Percentiles rank a stretch among this genome's conserved stretches.
phyloP scores from a whole-genome alignment of 805 yeast genomes.

The Candida orba region DNA sequence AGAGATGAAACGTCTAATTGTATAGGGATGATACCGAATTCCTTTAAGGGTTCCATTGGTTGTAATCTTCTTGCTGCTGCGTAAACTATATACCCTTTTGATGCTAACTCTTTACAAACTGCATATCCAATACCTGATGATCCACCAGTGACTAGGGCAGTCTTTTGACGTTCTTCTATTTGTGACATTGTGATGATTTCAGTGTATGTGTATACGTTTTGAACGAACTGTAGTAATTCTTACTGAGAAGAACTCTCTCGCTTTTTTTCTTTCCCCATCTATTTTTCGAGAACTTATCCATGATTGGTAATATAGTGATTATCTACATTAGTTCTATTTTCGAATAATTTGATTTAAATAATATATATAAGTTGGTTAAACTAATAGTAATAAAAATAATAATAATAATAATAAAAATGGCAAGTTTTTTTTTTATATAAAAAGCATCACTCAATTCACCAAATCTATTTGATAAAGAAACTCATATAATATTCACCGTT shows the following conservation, averaged over 20 bases:
- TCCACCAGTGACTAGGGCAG: constrained; percentile 46
- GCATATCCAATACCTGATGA: constrained; percentile 51
- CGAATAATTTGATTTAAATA: constrained; percentile 2
- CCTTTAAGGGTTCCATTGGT: constrained; percentile 45
- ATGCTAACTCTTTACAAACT: constrained; percentile 41
- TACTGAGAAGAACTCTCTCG: not conserved
- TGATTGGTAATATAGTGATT: no score
- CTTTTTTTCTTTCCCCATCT: no score
- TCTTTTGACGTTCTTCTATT: constrained; percentile 15
- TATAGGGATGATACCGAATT: constrained; percentile 36
- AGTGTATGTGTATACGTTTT: no score
- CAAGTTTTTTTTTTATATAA: not conserved
- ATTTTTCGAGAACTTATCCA: no score
- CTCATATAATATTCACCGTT: not conserved
- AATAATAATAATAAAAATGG: not conserved
- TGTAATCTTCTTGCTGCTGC: constrained; percentile 68
- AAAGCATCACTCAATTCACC: not conserved
- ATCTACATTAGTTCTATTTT: not conserved
- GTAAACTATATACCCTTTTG: constrained; percentile 50
- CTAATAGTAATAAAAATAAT: not conserved
- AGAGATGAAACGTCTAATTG: constrained; percentile 50
- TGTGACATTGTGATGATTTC: not conserved
- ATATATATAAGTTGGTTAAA: not conserved
- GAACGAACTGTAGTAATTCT: no score
- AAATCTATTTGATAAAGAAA: not conserved